Evolutionary conservation across 1,284 basidiomycete species (phyloP).

Genomic region (Leccinum subrobustum): DNA sequence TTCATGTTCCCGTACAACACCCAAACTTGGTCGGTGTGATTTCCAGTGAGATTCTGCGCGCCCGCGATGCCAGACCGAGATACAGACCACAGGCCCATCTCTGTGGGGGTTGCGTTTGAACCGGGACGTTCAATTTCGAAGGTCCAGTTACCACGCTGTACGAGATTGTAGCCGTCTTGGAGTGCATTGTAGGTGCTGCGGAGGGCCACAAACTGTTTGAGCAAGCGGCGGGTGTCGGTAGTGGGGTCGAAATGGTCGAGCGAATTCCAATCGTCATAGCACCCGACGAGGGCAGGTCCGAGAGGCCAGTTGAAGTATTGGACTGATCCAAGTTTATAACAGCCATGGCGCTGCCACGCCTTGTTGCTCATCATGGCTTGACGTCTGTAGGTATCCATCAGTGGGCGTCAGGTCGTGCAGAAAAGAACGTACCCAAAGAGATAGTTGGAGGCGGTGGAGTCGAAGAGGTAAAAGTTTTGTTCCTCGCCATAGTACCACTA

Average conservation of each 20-base stretch:
- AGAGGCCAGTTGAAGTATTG: slow-evolving; percentile 91
- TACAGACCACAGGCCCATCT: slow-evolving; percentile 85
- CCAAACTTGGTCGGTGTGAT: slow-evolving; percentile 70
- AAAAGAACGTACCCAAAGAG: slow-evolving; percentile 67
- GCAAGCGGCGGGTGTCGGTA: slow-evolving; percentile 67
- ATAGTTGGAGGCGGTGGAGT: slow-evolving; percentile 84
- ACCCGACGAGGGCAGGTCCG: slow-evolving; percentile 75
- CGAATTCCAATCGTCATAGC: slow-evolving; percentile 84
- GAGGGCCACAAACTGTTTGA: slow-evolving; percentile 71
- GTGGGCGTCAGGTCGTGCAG: neutral
- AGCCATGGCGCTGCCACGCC: slow-evolving; percentile 91
- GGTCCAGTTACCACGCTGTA: slow-evolving; percentile 82
- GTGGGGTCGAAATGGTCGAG: slow-evolving; percentile 94
- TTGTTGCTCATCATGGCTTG: slow-evolving; percentile 83
- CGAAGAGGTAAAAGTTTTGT: slow-evolving; percentile 82
- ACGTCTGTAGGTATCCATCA: slow-evolving; percentile 51
- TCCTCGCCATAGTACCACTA: slow-evolving; percentile 87
- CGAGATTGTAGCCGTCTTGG: slow-evolving; percentile 82
- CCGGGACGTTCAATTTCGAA: slow-evolving; percentile 74
- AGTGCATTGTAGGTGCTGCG: slow-evolving; percentile 68
- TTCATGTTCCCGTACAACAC: slow-evolving; percentile 86
- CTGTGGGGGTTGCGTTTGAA: slow-evolving; percentile 75
- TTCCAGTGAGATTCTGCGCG: slow-evolving; percentile 57
- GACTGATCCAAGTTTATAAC: slow-evolving; percentile 82
- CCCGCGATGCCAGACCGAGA: slow-evolving; percentile 60